A percentile compares a stretch with the other conserved stretches of the same genome.
phyloP scores from a whole-genome alignment of 73 alveolate species.

The Tetrahymena thermophila region DNA sequence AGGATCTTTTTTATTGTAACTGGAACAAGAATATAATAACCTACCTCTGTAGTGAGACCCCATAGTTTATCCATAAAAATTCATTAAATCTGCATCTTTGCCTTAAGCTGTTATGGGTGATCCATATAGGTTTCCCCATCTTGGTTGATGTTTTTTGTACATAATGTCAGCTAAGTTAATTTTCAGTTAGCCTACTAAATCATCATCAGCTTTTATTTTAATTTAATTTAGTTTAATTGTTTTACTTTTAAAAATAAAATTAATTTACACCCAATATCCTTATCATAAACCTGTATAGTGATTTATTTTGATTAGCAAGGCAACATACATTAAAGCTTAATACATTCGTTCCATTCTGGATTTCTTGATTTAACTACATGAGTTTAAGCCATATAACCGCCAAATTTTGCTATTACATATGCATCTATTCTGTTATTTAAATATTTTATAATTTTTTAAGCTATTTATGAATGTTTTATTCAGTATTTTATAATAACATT shows the following conservation, averaged over 20 bases:
- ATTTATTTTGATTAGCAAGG: slow-evolving; percentile 23
- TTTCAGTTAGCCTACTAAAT: slow-evolving; percentile 28
- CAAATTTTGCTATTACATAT: slow-evolving; percentile 40
- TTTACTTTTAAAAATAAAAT: background rate
- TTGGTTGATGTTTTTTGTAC: slow-evolving; percentile 43
- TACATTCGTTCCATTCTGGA: slow-evolving; percentile 38
- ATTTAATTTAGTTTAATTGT: background rate
- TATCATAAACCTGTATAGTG: slow-evolving; percentile 18
- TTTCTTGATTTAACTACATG: slow-evolving; percentile 11
- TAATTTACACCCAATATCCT: background rate
- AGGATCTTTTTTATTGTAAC: slow-evolving; percentile 55
- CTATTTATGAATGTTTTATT: slow-evolving; percentile 21
- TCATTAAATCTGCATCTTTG: slow-evolving; percentile 67
- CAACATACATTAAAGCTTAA: slow-evolving; percentile 29
- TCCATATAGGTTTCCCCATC: slow-evolving; percentile 71
- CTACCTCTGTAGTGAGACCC: slow-evolving; percentile 78
- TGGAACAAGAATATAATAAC: slow-evolving; percentile 32
- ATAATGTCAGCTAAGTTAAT: slow-evolving; percentile 50
- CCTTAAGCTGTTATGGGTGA: slow-evolving; percentile 59
- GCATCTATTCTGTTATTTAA: slow-evolving; percentile 51
- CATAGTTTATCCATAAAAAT: slow-evolving; percentile 48
- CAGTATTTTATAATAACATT: background rate
- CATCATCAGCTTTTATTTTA: slow-evolving; percentile 25
- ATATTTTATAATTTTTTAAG: background rate
- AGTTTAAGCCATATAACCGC: slow-evolving; percentile 12